A percentile compares a stretch with the other conserved stretches of the same genome.
These are phyloP conservation scores for Myxozyma vanderwaltii DNA, from an alignment of 805 yeast genomes.

Conservation along the genomic window DNA sequence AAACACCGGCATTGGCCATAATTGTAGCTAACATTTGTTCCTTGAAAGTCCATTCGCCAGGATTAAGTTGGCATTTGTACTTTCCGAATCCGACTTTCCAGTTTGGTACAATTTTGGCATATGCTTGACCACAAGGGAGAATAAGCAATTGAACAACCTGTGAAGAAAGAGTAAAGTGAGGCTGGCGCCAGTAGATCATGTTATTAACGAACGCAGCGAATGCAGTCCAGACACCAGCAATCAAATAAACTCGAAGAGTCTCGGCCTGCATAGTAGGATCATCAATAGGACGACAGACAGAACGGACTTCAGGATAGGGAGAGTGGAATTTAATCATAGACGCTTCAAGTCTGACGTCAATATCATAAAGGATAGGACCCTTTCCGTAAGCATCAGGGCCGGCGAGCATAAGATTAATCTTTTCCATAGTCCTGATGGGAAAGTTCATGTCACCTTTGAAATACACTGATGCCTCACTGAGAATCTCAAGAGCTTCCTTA, in stretches of 20 bases:
- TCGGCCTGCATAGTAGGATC: slow-evolving; percentile 52
- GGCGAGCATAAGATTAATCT: slow-evolving; percentile 35
- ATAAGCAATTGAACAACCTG: slow-evolving; percentile 61
- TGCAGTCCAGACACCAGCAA: slow-evolving; percentile 55
- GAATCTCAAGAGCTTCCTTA: slow-evolving; percentile 44
- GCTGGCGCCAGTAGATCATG: slow-evolving; percentile 59
- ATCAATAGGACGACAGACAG: slow-evolving; percentile 41
- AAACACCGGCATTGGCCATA: slow-evolving; percentile 43
- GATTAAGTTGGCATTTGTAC: slow-evolving; percentile 51
- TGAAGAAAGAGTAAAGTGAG: slow-evolving; percentile 53
- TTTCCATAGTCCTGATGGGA: slow-evolving; percentile 44
- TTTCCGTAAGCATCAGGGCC: slow-evolving; percentile 22
- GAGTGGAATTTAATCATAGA: slow-evolving; percentile 49
- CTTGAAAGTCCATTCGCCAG: slow-evolving; percentile 64
- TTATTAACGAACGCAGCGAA: slow-evolving; percentile 60
- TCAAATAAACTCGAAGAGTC: slow-evolving; percentile 56
- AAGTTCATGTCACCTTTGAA: slow-evolving; percentile 52
- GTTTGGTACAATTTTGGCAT: slow-evolving; percentile 51
- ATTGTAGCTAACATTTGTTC: slow-evolving; percentile 66
- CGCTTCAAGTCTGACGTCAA: slow-evolving; percentile 49
- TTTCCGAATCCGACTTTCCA: slow-evolving; percentile 46
- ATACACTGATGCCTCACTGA: slow-evolving; percentile 44
- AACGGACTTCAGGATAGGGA: slow-evolving; percentile 61
- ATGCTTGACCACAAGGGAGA: slow-evolving; percentile 57
- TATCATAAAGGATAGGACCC: slow-evolving; percentile 16